Evolutionary conservation across 1,284 basidiomycete genomes (phyloP), one percentile per base, ranked within the genome.

Genomic region (Leccinum fallax): DNA sequence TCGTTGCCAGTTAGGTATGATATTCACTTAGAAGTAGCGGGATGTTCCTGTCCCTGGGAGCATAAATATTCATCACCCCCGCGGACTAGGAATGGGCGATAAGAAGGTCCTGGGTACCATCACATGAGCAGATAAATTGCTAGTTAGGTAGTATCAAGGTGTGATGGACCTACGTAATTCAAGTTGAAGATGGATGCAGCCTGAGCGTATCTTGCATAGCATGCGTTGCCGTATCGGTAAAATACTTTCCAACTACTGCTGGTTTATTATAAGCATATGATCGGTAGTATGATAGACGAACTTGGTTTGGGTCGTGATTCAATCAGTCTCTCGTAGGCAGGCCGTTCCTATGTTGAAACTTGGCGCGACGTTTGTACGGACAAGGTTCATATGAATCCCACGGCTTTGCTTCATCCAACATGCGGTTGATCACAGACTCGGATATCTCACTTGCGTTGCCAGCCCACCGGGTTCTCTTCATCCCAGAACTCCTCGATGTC

Each of bases 401-500:
- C 43, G 43, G 19, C 19, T 19, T 46, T 21, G 11, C 6, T 46
- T 13, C 3, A 19, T 19, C 10, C 19, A 19, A 46, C 19, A 63
- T 61, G 60, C 30, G 26, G 11, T 30, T 36, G 21, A 57, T 61
- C 21, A 15, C 30, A 0, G 9, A 32, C 6, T 30, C 30, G 48
- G 51, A 26, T 28, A 11, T 15, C 16, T 9, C 16, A 9, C 15
- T 16, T 28, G 16, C 26, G 5, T 28, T 19, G 9, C 49, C 54
- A 9, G 28, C 57, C n/a, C 60, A 68, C 26, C 67, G 59, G 16
- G 63, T 65, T 6, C 34, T 70, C 8, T 63, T 80, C 75, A 81
- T 85, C 49, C 80, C 84, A 1, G 85, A 87, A 67, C 75, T 87
- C 2, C 71, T 87, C 43, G 74, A 80, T 55, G 76, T 83, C 67